Evolutionary conservation across 768 basidiomycete genomes (phyloP), one percentile per base, ranked within the genome.

Genomic region (Kwoniella botswanensis): DNA sequence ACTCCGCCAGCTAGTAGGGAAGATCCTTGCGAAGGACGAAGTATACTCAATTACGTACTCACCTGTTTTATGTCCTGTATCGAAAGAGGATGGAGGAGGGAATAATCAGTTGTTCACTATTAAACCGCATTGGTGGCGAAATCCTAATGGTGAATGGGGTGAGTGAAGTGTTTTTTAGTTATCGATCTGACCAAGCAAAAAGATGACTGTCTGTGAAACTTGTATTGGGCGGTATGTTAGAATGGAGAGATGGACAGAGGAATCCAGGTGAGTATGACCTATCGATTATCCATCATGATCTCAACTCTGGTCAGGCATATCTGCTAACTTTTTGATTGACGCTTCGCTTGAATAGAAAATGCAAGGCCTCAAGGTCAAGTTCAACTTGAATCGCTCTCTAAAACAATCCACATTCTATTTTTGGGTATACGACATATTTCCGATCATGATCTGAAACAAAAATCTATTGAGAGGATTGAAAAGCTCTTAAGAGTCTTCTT

Each of bases 291-390:
- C 7, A 5, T 63, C 5, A 50, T 21, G 7, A 43, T 62, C 4
- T 44, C 42, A 21, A 17, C 42, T 22, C 1, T 35, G 60, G 35
- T 63, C 41, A 44, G 18, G 24, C 59, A 21, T 18, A 64, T 17
- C 2, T 41, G 52, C 59, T 18, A 18, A 10, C 24, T 17, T 22
- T 35, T 46, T 53, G 46, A 64, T 52, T 4, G 4, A 24, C 41
- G 56, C 42, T 17, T 5, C 5, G n/a, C 17, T 21, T 17, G 2
- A 15, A 10, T 15, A 67, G 66, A 67, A 29, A 24, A 26, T 13
- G 66, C 66, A 17, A 50, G 42, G 42, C 57, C 66, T 12, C 66
- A 57, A 53, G 66, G 66, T 58, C 66, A 67, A 54, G 44, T 3
- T 7, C 66, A 67, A 50, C 58, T 67, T 22, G 21, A 67, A 26